phyloP scores from a whole-genome alignment of 2,329 filamentous ascomycete genomes.

The Aspergillus sp. region DNA sequence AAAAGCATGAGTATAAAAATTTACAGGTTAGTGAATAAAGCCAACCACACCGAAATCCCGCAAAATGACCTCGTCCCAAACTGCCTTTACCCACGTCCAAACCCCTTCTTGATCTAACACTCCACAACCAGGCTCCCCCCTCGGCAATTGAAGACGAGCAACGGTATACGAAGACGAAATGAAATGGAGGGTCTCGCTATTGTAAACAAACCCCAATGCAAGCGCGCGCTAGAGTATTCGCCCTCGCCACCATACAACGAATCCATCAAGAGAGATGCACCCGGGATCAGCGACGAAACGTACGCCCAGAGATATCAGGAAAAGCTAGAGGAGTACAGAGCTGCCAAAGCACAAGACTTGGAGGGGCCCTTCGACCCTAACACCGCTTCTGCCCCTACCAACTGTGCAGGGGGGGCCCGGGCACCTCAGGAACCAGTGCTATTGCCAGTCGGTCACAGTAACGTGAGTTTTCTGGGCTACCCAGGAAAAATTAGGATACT shows the following conservation, averaged over 20 bases:
- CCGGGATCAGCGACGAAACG: not conserved
- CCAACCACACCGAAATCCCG: not conserved
- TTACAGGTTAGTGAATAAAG: not conserved
- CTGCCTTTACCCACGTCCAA: not conserved
- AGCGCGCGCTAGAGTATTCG: not conserved
- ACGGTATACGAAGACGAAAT: not conserved
- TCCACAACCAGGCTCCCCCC: not conserved
- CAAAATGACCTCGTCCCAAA: not conserved
- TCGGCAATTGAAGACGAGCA: not conserved
- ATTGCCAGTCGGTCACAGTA: not conserved
- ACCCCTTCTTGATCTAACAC: not conserved
- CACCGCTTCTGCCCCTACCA: too few species aligned
- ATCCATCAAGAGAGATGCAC: not conserved
- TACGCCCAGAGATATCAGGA: constrained; percentile 1
- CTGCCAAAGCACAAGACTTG: constrained; percentile 9
- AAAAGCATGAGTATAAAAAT: not conserved
- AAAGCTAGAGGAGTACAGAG: constrained; percentile 5
- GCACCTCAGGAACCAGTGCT: too few species aligned
- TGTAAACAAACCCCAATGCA: not conserved
- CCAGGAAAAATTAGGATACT: not conserved
- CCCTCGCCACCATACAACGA: not conserved
- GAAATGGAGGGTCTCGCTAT: not conserved
- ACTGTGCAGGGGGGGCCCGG: not conserved
- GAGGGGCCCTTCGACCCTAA: constrained; percentile 2
- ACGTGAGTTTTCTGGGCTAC: not conserved